Conservation (phyloP, 139 green algal species). For the Gonium pectorale region DNA sequence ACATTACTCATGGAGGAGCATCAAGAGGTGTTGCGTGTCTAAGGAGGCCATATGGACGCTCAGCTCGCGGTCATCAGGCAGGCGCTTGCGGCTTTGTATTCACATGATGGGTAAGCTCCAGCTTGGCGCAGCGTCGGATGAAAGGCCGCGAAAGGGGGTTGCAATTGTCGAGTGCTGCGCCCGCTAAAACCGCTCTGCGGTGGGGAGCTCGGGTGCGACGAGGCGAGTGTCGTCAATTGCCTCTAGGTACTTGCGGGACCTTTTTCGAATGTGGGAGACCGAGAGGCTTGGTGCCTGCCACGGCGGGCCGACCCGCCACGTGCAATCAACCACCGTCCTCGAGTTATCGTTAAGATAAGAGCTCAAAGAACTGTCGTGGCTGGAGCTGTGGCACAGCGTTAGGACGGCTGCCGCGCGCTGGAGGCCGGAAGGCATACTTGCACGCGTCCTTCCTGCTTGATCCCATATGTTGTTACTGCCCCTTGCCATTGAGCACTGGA, state of each 20-base stretch:
- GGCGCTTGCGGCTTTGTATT: conserved; percentile 7
- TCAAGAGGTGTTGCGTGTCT: background rate
- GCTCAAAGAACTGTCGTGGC: too few species aligned
- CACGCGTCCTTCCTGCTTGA: too few species aligned
- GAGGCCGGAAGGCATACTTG: too few species aligned
- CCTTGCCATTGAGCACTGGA: too few species aligned
- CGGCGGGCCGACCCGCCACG: background rate
- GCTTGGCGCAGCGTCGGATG: background rate
- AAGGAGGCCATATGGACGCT: conserved; percentile 1
- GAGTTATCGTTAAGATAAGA: too few species aligned
- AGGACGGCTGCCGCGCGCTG: too few species aligned
- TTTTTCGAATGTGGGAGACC: background rate
- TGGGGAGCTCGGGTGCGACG: too few species aligned
- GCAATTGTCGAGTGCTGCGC: background rate
- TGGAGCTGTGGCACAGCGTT: too few species aligned
- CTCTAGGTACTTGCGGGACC: background rate
- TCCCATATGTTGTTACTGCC: too few species aligned
- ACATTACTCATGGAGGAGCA: background rate
- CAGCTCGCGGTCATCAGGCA: background rate
- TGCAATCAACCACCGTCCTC: too few species aligned
- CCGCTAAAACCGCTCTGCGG: background rate
- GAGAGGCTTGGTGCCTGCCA: background rate
- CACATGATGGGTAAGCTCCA: conserved; percentile 12
- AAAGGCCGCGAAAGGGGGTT: background rate
- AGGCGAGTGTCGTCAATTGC: too few species aligned